Conservation (phyloP, 495 filamentous ascomycete species). For the Penicillium silybi region DNA sequence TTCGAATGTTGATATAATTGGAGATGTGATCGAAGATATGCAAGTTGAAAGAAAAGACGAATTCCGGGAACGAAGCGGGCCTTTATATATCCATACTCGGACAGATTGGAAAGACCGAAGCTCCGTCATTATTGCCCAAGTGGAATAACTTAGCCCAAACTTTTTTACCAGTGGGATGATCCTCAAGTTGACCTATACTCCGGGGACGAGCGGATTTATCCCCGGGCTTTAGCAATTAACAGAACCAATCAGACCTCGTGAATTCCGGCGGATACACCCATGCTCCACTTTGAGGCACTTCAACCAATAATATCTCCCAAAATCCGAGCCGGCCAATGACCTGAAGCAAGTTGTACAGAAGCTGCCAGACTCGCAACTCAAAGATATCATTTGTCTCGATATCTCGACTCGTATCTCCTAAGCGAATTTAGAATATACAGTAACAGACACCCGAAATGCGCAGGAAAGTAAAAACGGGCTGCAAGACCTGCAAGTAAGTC, state of each 20-base stretch:
- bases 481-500: conserved; percentile 28
- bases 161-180: no score
- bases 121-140: no score
- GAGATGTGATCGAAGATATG: not conserved
- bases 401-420: no score
- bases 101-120: not conserved
- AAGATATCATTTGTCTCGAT: no score
- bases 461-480: conserved; percentile 24
- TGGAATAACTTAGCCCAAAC: no score
- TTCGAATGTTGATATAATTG: no score
- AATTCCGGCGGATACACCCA: no score
- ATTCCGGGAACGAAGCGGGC: not conserved
- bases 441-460: no score
- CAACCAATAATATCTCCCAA: not conserved
- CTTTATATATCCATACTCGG: not conserved
- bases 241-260: not conserved
- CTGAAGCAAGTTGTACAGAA: no score
- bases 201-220: not conserved
- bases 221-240: not conserved
- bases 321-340: not conserved
- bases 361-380: not conserved
- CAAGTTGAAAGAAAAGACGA: not conserved
- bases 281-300: no score
- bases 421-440: no score
- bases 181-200: no score